Evolutionary conservation across 1,284 basidiomycete species (phyloP).

Genomic region (Cryptococcus neoformans): DNA sequence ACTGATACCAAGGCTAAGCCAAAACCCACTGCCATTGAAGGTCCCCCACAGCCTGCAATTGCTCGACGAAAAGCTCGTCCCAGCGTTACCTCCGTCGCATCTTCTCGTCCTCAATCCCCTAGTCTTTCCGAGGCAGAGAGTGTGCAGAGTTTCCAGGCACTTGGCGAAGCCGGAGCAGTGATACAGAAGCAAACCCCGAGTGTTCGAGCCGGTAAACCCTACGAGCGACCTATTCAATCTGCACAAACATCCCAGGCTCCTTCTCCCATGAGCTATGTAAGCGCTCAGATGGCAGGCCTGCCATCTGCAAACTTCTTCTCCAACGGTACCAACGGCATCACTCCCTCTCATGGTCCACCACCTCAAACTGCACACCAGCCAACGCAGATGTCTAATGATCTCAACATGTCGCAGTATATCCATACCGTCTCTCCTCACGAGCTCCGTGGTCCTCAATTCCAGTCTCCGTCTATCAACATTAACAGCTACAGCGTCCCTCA

Average conservation of each 20-base stretch:
- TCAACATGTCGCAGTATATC: conserved; percentile 3
- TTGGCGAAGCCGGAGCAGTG: conserved; percentile 41
- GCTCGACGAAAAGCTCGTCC: conserved; percentile 35
- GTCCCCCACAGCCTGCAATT: conserved; percentile 16
- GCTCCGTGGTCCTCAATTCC: conserved; percentile 36
- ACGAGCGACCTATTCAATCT: conserved; percentile 31
- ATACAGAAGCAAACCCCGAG: conserved; percentile 40
- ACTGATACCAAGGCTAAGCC: conserved; percentile 55
- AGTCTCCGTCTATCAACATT: not conserved
- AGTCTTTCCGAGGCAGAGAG: conserved; percentile 42
- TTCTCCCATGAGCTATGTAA: not conserved
- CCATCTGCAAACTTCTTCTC: not conserved
- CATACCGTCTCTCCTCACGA: conserved; percentile 37
- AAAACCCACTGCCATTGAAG: conserved; percentile 2
- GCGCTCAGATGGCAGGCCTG: not conserved
- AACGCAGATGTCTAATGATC: conserved; percentile 4
- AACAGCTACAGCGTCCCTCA: not conserved
- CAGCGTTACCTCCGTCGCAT: conserved; percentile 24
- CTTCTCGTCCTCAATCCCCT: conserved; percentile 31
- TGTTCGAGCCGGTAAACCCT: conserved; percentile 38
- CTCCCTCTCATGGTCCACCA: not conserved
- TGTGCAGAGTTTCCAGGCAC: conserved; percentile 37
- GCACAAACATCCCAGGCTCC: conserved; percentile 12
- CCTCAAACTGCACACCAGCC: not conserved
- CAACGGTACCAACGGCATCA: not conserved